phyloP scores from a whole-genome alignment of 2,329 filamentous ascomycete species.

The Stagonosporopsis cucurbitacearum region DNA sequence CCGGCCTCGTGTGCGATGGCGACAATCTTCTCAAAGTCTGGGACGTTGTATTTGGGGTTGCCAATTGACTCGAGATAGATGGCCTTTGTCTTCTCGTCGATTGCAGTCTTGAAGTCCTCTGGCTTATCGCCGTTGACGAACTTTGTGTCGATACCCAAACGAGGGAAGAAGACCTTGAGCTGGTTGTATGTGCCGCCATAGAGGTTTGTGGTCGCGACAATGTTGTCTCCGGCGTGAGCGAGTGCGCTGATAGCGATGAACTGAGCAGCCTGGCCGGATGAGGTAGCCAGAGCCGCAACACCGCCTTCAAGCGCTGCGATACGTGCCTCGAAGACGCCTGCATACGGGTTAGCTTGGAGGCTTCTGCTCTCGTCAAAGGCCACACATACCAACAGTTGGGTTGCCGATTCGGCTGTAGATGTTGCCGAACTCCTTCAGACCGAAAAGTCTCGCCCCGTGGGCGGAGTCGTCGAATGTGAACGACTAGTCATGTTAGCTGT shows the following conservation, averaged over 20 bases:
- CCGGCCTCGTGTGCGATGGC: conserved; percentile 75
- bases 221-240: conserved; percentile 90
- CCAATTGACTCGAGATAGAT: conserved; percentile 87
- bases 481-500: conserved; percentile 61
- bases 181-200: conserved; percentile 97
- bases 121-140: conserved; percentile 83
- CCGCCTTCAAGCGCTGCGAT: conserved; percentile 96
- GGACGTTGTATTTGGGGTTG: conserved; percentile 92
- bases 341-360: conserved; percentile 69
- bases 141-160: conserved; percentile 87
- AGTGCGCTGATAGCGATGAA: conserved; percentile 88
- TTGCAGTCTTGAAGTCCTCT: conserved; percentile 78
- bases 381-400: conserved; percentile 68
- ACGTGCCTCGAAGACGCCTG: conserved; percentile 92
- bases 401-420: conserved; percentile 89
- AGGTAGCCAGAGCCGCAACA: conserved; percentile 80
- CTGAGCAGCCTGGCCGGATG: conserved; percentile 89
- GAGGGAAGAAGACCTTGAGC: conserved; percentile 86
- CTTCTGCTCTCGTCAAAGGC: neutral
- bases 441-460: conserved; percentile 92
- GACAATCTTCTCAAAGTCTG: conserved; percentile 86
- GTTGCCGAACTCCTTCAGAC: conserved; percentile 95
- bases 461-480: conserved; percentile 95
- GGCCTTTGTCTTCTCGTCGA: conserved; percentile 93
- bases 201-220: conserved; percentile 86